A percentile compares a stretch with the other conserved stretches of the same genome.
phyloP scores from a whole-genome alignment of 1,284 basidiomycete species.

The Lentinula novae-zelandiae region DNA sequence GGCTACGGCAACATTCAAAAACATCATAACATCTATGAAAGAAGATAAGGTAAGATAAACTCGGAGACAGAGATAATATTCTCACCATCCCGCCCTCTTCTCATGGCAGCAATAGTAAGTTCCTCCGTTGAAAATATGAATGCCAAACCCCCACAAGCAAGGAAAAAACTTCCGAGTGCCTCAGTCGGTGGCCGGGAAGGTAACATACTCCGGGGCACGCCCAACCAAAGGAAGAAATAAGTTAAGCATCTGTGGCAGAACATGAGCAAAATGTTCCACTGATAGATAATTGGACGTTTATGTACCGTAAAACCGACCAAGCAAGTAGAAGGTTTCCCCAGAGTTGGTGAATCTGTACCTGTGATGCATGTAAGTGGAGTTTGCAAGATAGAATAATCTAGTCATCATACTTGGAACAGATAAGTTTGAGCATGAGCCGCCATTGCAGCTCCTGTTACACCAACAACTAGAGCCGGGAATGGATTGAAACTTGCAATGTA shows the following conservation, averaged over 20 bases:
- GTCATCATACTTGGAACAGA: slow-evolving; percentile 62
- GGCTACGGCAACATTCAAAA: slow-evolving; percentile 76
- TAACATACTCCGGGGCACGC: slow-evolving; percentile 69
- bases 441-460: slow-evolving; percentile 94
- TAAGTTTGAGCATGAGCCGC: slow-evolving; percentile 92
- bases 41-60: background rate
- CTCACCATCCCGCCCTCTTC: slow-evolving; percentile 81
- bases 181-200: slow-evolving; percentile 96
- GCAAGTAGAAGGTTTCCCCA: slow-evolving; percentile 92
- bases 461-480: slow-evolving; percentile 91
- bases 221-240: slow-evolving; percentile 93
- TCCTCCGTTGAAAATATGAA: slow-evolving; percentile 95
- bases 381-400: background rate
- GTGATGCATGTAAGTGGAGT: slow-evolving; percentile 6
- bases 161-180: slow-evolving; percentile 83
- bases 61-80: slow-evolving; percentile 14
- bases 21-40: slow-evolving; percentile 75
- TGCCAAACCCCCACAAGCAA: slow-evolving; percentile 84
- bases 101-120: slow-evolving; percentile 88
- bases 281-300: no score
- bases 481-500: slow-evolving; percentile 89
- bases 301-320: slow-evolving; percentile 64
- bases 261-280: background rate
- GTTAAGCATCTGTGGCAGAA: slow-evolving; percentile 53
- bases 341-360: slow-evolving; percentile 84